Base-by-base conservation (phyloP, 179 eudicot genomes). In the Vitellaria paradoxa region DNA sequence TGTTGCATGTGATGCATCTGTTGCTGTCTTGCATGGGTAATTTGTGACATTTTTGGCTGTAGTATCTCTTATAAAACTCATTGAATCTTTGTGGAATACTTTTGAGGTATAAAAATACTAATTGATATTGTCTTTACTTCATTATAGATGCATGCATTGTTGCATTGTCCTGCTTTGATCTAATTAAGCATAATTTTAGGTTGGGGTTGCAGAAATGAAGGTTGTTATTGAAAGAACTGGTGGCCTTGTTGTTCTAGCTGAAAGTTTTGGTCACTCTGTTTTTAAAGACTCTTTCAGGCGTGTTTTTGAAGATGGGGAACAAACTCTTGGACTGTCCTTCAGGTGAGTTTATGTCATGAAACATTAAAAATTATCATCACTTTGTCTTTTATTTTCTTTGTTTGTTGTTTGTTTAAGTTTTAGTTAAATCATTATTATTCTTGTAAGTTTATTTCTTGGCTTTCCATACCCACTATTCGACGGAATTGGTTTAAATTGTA, bases 161-260 rank as follows among this genome's bases (percentile, higher is more conserved):
- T 56, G 49, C 30, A 40, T 9, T 60, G 5, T 64, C 52, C 11
- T 68, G 65, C 42, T 65, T 52, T 57, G 14, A 26, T 65, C 69
- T 76, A 64, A 81, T 50, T 5, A 42, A 9, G 57, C 60, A 12
- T 76, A 47, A 10, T 68, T 79, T 53, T 75, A 96, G 99, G 99
- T 96, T 79, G 99, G 99, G 77, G 94, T 96, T 83, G 98, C 98
- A 79, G 99, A 96, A 80, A 93, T 96, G 97, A 96, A 96, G 85
- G 93, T 91, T 74, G 93, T 91, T 80, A 92, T 96, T 82, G 99
- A 96, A 82, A 91, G 82, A 84, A 93, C 98, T 73, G 99, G 99
- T 80, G 99, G 99, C 74, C 97, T 93, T 77, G 98, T 91, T 78
- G 98, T 93, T 79, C 79, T 89, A 56, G 88, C 99, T 61, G 99